Evolutionary conservation across 2,329 filamentous ascomycete genomes (phyloP), one percentile per base, ranked within the genome.

Genomic region (Colletotrichum tabaci): DNA sequence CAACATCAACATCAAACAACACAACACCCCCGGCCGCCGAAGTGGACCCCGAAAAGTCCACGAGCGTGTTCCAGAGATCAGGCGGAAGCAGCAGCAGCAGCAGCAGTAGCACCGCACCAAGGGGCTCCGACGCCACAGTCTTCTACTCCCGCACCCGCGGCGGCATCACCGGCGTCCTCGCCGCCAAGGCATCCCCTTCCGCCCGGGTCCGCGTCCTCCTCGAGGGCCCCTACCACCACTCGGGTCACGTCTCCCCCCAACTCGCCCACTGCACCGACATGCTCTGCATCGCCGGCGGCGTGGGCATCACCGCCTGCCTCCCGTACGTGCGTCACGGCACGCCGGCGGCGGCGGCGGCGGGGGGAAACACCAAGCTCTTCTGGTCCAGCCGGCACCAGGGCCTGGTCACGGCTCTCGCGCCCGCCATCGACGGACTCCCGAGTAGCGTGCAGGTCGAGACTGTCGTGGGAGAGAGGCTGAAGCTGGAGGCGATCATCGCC

Each of bases 211-310:
- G 58, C 2, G 58, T 50, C 9, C 61, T 69, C 15, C 56, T 64
- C 30, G 66, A 69, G 2, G 70, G 57, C 0, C 55, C 62, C 35
- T 68, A 69, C 35, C 49, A 66, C 12, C 58, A 53, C 15, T 55
- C 60, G 12, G 67, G 62, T 1, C 55, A 69, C 6, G 26, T n/a
- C 8, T 42, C 65, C 3, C 66, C 66, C 0, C 52, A 61, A 10
- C 38, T 65, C 12, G 16, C 61, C 7, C 70, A 66, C 16, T 67
- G 66, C 50, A 42, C n/a, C 15, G 66, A 63, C 12, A 62, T 68
- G 49, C 64, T 73, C 16, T 65, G 62, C 61, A 70, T 70, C 35
- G 61, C 61, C 7, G 66, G 70, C 3, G 70, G 61, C 21, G 63
- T 70, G 1, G 70, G 70, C 0, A 65, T 70, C 5, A 73, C 70